phyloP scores from a whole-genome alignment of 176 grass and related monocot species.

The Miscanthus lutarioriparius region DNA sequence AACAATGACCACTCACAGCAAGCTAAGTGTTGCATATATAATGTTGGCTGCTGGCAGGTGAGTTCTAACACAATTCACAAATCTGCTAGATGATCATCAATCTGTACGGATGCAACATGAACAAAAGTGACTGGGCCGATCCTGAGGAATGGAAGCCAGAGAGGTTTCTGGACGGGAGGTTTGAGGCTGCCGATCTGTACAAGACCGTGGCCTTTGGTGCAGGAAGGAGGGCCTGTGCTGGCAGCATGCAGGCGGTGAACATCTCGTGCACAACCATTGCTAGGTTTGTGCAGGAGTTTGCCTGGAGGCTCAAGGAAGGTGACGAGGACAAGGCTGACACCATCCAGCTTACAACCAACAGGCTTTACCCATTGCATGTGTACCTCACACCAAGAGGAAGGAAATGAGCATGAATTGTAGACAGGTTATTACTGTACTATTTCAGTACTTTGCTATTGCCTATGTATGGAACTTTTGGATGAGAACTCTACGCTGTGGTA shows the following conservation, averaged over 20 bases:
- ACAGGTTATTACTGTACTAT: background rate
- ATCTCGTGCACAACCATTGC: constrained; percentile 60
- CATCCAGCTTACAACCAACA: constrained; percentile 66
- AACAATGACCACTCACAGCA: background rate
- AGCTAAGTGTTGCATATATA: background rate
- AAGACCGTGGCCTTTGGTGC: constrained; percentile 90
- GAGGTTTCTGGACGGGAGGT: constrained; percentile 61
- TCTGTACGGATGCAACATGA: constrained; percentile 86
- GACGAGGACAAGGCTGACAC: constrained; percentile 72
- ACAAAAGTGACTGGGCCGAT: constrained; percentile 60
- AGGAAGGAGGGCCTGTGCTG: constrained; percentile 69
- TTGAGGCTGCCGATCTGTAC: constrained; percentile 47
- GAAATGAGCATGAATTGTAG: constrained; percentile 28
- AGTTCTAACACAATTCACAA: background rate
- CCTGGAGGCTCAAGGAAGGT: constrained; percentile 72
- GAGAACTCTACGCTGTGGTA: too few species aligned
- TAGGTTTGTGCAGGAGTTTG: constrained; percentile 71
- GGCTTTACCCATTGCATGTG: constrained; percentile 54
- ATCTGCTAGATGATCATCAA: constrained; percentile 68
- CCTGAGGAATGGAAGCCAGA: constrained; percentile 80
- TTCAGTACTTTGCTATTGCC: too few species aligned
- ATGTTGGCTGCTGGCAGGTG: background rate
- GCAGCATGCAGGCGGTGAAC: constrained; percentile 54
- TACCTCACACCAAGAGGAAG: constrained; percentile 51
- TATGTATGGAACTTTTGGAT: too few species aligned